Base-by-base conservation (phyloP, 176 grass and related monocot genomes). In the Eremochloa ophiuroides region DNA sequence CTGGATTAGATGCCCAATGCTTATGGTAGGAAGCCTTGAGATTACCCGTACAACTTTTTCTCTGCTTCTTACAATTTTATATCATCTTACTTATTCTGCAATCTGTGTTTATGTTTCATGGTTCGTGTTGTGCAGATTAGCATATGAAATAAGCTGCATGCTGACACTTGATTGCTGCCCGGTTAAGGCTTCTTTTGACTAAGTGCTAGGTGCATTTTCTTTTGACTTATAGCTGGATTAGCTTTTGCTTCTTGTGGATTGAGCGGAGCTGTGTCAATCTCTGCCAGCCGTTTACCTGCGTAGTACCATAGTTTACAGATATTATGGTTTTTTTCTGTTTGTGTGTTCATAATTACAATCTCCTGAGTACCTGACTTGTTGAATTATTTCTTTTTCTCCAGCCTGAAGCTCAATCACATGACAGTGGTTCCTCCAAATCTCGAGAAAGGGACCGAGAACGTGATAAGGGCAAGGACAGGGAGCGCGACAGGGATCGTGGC, bases 371-470 rank as follows among this genome's bases (percentile, higher is more conserved):
- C 67, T 70, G 25, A 47, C 41, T 18, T 4, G 9, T 28, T 71
- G 25, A 41, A 26, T 8, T 23, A 4, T 51, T 39, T 50, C n/a
- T 13, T n/a, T 66, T 23, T 76, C 38, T 82, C 11, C 62, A 89
- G 84, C 81, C 74, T 0, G 91, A 93, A 35, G 74, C 87, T 13
- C 80, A 85, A 12, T 71, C 78, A 26, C 86, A 85, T 63, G 89
- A 97, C 74, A 87, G 87, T 31, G 78, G 89, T 12, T 91, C 92
- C 59, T 94, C 92, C 3, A 97, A 94, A 46, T 94, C 85, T 28
- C 89, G 91, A 82, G 94, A 90, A 79, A 94, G 71, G 82, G 94
- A 90, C 23, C 91, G 80, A 59, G 94, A 88, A 18, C 80, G 78
- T 5, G 88, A 85, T 3, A 92, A 77, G 73, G 80, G 89, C 38